Evolutionary conservation across 371 early-diverging fungal species (phyloP).

Genomic region (Mortierella sp.): DNA sequence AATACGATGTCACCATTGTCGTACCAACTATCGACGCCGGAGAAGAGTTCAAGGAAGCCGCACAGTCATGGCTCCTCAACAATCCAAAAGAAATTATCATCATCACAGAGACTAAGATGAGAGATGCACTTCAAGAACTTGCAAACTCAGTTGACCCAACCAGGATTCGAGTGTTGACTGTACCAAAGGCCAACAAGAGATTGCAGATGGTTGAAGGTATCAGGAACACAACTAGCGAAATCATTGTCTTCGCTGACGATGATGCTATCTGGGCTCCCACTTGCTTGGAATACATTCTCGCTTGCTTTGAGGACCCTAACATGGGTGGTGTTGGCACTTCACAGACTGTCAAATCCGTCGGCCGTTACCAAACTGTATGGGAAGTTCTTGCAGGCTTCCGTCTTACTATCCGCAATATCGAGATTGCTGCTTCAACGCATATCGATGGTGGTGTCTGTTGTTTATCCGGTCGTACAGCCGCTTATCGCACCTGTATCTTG

Average conservation of each 20-base stretch:
- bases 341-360: constrained; percentile 71
- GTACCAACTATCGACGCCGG: constrained; percentile 86
- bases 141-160: constrained; percentile 63
- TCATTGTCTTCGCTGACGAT: constrained; percentile 83
- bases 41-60: constrained; percentile 78
- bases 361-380: constrained; percentile 76
- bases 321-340: constrained; percentile 86
- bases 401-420: constrained; percentile 80
- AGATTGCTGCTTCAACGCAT: constrained; percentile 81
- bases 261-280: constrained; percentile 79
- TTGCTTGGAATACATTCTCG: constrained; percentile 74
- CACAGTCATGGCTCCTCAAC: constrained; percentile 74
- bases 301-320: constrained; percentile 79
- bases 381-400: constrained; percentile 81
- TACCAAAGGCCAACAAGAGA: constrained; percentile 74
- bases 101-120: constrained; percentile 70
- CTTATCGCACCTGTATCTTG: constrained; percentile 79
- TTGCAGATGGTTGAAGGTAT: constrained; percentile 81
- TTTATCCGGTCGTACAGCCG: constrained; percentile 83
- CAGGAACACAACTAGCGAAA: constrained; percentile 72
- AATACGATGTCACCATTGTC: constrained; percentile 78
- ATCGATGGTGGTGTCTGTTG: constrained; percentile 86
- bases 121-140: constrained; percentile 62
- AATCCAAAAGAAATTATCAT: constrained; percentile 75
- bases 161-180: constrained; percentile 64